Percentiles rank a stretch among this genome's conserved stretches.
Evolutionary conservation across 768 basidiomycete genomes (phyloP).

Genomic region (Chiua virens): DNA sequence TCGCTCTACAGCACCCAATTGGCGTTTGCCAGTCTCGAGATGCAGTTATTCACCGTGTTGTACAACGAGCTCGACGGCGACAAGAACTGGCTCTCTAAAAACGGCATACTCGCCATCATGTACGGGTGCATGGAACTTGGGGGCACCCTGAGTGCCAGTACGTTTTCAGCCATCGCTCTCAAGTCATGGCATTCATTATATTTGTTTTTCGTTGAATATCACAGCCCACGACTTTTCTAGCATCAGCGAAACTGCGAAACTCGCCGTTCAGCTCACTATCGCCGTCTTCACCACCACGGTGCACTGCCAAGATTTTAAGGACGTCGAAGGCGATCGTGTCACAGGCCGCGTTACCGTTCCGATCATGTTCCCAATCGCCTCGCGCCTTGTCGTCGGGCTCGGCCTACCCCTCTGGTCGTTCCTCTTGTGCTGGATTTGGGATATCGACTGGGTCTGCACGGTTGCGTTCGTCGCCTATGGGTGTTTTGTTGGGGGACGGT

Average conservation of each 20-base stretch:
- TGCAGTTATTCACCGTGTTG: constrained; percentile 32
- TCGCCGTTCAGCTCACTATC: constrained; percentile 37
- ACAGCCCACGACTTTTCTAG: constrained; percentile 15
- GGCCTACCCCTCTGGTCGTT: constrained; percentile 40
- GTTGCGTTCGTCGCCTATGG: constrained; percentile 32
- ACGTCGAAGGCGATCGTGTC: constrained; percentile 42
- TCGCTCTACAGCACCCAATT: constrained; percentile 31
- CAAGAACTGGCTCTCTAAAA: constrained; percentile 40
- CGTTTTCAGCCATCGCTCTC: not conserved
- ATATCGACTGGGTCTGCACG: constrained; percentile 27
- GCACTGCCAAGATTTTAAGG: constrained; percentile 50
- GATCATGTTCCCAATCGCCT: constrained; percentile 40
- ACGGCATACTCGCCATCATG: constrained; percentile 39
- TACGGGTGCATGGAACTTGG: constrained; percentile 40
- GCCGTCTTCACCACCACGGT: constrained; percentile 46
- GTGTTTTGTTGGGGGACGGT: constrained; percentile 34
- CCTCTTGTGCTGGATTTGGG: constrained; percentile 36
- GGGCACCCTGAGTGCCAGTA: constrained; percentile 39
- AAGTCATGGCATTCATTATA: not conserved
- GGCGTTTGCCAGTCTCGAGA: constrained; percentile 34
- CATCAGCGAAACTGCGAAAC: constrained; percentile 28
- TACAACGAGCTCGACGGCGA: constrained; percentile 42
- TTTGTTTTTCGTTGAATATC: not conserved
- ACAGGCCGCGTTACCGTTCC: constrained; percentile 44
- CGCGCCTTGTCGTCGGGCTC: constrained; percentile 34